Base-by-base conservation (phyloP, 495 filamentous ascomycete genomes). In the Cercophora scortea region DNA sequence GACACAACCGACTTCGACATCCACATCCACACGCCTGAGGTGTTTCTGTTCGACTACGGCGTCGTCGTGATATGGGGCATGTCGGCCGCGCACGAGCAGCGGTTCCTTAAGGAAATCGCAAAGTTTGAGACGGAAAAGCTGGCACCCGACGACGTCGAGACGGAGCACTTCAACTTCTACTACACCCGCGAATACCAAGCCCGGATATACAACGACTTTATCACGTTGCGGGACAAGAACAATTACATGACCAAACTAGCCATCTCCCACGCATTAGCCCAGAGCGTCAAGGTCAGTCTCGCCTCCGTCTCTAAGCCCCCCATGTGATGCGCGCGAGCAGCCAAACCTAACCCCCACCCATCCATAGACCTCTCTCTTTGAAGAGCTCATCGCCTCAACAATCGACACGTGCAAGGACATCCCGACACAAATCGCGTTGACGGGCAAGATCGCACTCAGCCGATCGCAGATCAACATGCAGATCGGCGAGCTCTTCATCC, bases 41-140 rank as follows among this genome's bases (percentile, higher is more conserved):
- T 96, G 9, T 97, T 98, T 67, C 78, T 98, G 18, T 98, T 96
- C 64, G 86, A 95, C 58, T 98, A 98, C 61, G 93, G 93, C 40
- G 94, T 95, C n/a, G 88, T 96, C n/a, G 93, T 98, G n/a, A 91
- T 97, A 65, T 98, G 93, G 93, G 93, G 93, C 53, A 95, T 98
- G 92, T 84, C 88, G 1, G 69, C 85, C 8, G 74, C 79, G 8
- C 84, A 98, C 55, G 93, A 98, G 67, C 80, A 85, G 44, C 78
- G 85, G 19, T 95, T 98, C 61, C 72, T 98, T 6, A 92, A 90
- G 52, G 93, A 98, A 58, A 86, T 97, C 47, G 83, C 88, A n/a
- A 95, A 92, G 63, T 98, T 97, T 63, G 94, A 96, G 62, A 76
- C 77, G 18, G 92, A 96, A 58, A 96, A 95, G 63, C 74, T 98